Base-by-base conservation (phyloP, 169 alveolate genomes). In the Eimeria necatrix region DNA sequence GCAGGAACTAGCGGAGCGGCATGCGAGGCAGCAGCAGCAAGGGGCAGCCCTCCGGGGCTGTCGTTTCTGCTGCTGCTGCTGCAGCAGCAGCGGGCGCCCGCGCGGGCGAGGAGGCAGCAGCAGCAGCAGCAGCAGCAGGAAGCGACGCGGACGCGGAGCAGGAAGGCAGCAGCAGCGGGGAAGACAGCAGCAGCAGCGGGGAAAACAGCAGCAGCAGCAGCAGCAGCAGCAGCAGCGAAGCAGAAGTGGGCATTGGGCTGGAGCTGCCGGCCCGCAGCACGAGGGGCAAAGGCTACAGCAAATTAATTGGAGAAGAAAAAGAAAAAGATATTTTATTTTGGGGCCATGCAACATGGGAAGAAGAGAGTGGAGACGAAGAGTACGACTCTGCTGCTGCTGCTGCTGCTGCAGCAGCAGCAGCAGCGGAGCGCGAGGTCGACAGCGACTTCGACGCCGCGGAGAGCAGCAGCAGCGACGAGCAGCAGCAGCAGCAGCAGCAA, bases 321-420 rank as follows among this genome's bases (percentile, higher is more conserved):
- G 98, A 97, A 93, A 96, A 97, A 93, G 98, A 97, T 84, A 97
- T 96, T 93, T 96, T 94, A 61, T 97, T 97, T 83, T 97, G 98
- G 98, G 97, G 97, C 49, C 98, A 97, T 89, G 87, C 94, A 53
- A 97, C 98, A 6, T 97, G 98, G 98, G 98, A 95, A 48, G 98
- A 97, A 88, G 98, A 97, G 88, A 97, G 95, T 56, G 97, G 95
- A 10, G 98, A 97, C 74, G 98, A 95, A 88, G 98, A 97, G 68
- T 97, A 97, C 96, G 97, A 96, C 73, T 96, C 98, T 96, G 96
- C 97, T 59, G 98, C 97, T 84, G 98, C 98, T 6, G 98, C 97
- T 89, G 98, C 96, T 60, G 97, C 95, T 83, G 97, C 97, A 93
- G 97, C 94, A 51, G 97, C 96, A 95, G 80, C 96, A 22, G 96